Evolutionary conservation across 2,329 filamentous ascomycete species (phyloP).

Genomic region (Beauveria pseudobassiana): DNA sequence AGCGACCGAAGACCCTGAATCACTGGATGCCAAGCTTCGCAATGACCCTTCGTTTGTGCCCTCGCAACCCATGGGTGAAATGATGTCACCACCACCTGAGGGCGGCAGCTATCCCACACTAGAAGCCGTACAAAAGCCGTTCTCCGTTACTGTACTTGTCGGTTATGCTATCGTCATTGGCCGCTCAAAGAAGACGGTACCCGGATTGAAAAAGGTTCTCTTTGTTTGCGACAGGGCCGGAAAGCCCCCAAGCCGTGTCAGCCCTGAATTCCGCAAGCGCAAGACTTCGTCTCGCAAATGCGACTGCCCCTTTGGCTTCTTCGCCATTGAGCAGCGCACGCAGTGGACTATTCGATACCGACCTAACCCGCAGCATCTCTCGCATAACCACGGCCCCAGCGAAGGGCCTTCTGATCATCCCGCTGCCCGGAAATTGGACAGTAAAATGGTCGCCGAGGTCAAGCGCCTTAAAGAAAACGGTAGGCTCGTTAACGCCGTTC

Average conservation of each 20-base stretch:
- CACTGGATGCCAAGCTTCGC: constrained; percentile 39
- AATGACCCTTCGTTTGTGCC: constrained; percentile 45
- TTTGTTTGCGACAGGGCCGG: constrained; percentile 61
- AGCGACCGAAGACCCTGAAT: constrained; percentile 38
- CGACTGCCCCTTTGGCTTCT: constrained; percentile 63
- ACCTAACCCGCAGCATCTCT: constrained; percentile 48
- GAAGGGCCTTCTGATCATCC: constrained; percentile 61
- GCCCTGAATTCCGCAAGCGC: constrained; percentile 55
- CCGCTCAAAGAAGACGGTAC: constrained; percentile 59
- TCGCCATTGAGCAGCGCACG: constrained; percentile 59
- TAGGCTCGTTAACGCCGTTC: constrained; percentile 30
- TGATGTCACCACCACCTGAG: constrained; percentile 57
- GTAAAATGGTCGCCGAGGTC: constrained; percentile 60
- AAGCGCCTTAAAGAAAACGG: constrained; percentile 59
- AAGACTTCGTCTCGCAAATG: constrained; percentile 63
- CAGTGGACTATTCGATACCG: constrained; percentile 61
- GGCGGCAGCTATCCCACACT: constrained; percentile 57
- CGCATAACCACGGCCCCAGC: constrained; percentile 59
- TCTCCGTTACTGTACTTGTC: constrained; percentile 55
- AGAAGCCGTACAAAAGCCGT: constrained; percentile 58
- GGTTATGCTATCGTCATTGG: constrained; percentile 63
- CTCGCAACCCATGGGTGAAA: constrained; percentile 46
- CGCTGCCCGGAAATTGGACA: constrained; percentile 57
- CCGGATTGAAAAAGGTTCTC: constrained; percentile 59
- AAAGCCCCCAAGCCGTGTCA: constrained; percentile 54